Base-by-base conservation (phyloP, 1,284 basidiomycete genomes). In the Rhodotorula sp. region DNA sequence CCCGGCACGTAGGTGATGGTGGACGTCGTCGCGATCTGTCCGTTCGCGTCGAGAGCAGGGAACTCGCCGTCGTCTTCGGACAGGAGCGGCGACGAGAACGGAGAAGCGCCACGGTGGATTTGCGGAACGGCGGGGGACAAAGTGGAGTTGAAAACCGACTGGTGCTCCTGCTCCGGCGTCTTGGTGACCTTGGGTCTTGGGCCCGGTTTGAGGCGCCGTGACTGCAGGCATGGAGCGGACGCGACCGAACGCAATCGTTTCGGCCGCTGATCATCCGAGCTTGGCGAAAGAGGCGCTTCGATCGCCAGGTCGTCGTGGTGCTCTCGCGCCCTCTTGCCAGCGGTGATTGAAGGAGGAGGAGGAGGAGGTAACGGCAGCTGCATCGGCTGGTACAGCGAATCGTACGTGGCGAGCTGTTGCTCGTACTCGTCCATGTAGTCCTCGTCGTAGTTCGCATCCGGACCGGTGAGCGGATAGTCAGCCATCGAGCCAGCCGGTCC, bases 161-260 rank as follows among this genome's bases (percentile, higher is more conserved):
- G 54, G 54, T 74, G 70, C 59, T 72, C 58, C 61, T 70, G 49
- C 43, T 69, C 64, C 3, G 75, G 75, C 26, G 70, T 72, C 63
- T 76, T 74, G 48, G 49, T 46, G 43, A 56, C 48, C 61, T 75
- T 74, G 20, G 75, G 75, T 20, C 64, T 65, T 51, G 75, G 75
- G 3, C 75, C 75, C 2, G 75, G 75, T 16, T 73, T 67, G 67
- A 76, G 65, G 16, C 75, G 64, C 20, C 63, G 63, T 1, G 69
- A 61, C 1, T 67, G 64, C 6, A 76, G 65, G 43, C 68, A 73
- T 1, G 75, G 75, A 14, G 75, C 75, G 5, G 75, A 76, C 2
- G 75, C 75, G 23, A 76, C 75, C 10, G 73, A 71, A 1, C 75
- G 70, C 6, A 76, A 67, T 1, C 69, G 72, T 62, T 76, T 76